These are phyloP conservation scores for Pleurotus sapidus DNA, from an alignment of 768 basidiomycete species.

Conservation along the genomic window DNA sequence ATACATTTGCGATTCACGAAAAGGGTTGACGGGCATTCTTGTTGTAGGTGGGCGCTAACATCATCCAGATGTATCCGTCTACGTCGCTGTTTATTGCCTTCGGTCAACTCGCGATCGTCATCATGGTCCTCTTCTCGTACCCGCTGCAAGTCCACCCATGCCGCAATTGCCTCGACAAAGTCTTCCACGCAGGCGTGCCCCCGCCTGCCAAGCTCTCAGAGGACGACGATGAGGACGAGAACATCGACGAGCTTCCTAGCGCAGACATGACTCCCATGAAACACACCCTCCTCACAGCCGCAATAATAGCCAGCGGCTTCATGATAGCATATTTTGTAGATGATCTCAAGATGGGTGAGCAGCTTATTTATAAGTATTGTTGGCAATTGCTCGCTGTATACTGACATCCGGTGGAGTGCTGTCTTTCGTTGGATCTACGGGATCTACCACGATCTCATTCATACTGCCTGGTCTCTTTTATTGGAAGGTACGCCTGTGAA, in stretches of 20 bases:
- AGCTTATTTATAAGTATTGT: conserved; percentile 62
- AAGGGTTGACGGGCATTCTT: conserved; percentile 3
- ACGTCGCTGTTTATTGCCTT: conserved; percentile 91
- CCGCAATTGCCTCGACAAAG: conserved; percentile 87
- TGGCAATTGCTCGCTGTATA: conserved; percentile 56
- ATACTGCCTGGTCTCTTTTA: conserved; percentile 92
- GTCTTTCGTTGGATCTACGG: conserved; percentile 95
- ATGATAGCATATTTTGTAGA: conserved; percentile 76
- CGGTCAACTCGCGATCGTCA: conserved; percentile 90
- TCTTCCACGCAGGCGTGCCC: conserved; percentile 50
- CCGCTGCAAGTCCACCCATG: conserved; percentile 95
- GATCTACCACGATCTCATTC: conserved; percentile 95
- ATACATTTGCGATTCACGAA: background rate
- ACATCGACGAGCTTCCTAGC: conserved; percentile 52
- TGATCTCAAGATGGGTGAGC: conserved; percentile 72
- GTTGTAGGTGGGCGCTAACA: conserved; percentile 79
- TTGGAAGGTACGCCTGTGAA: conserved; percentile 65
- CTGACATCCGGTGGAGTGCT: conserved; percentile 55
- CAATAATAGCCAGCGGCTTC: conserved; percentile 64
- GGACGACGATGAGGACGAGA: conserved; percentile 41
- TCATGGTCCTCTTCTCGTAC: conserved; percentile 89
- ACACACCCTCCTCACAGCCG: conserved; percentile 66
- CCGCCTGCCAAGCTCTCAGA: conserved; percentile 30
- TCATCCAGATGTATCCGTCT: conserved; percentile 92
- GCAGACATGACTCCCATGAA: conserved; percentile 66